Evolutionary conservation across 257 asterid species (phyloP), one percentile per base, ranked within the genome.

Genomic region (Gentiana straminea): DNA sequence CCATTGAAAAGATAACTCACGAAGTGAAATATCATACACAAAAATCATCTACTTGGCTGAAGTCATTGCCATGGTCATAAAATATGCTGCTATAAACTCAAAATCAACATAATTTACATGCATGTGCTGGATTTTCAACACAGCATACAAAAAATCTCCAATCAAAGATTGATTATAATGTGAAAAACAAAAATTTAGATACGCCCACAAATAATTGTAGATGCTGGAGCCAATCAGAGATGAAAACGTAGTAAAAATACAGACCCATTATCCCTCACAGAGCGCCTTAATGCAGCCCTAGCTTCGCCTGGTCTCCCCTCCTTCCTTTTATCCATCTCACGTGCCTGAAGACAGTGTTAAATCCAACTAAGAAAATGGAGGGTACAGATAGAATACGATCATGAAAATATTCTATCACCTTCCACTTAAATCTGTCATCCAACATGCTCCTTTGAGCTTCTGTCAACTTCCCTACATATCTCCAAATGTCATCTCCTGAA

Each of bases 381-480:
- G 49, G 58, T 52, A 51, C 49, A 55, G 36, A 32, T 6, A 68
- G 57, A 41, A 37, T 41, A 44, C 13, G 33, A 32, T 58, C 78
- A 52, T 63, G 7, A 49, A 59, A 52, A 1, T 36, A 4, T 3
- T 24, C 15, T 34, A 55, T 47, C 32, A 92, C 99, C 97, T 92
- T 92, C 95, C 97, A 89, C 81, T 88, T 92, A 71, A 92, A 92
- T 76, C 94, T 75, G 67, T 92, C 99, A 71, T 92, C 99, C 70
- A 92, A 65, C 99, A 92, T 92, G 74, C 99, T 92, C 74, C 97
- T 82, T 68, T 92, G 99, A 13, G 97, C 97, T 62, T 88, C 97
- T 3, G 94, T 83, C 67, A 92, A 82, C 80, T 81, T 92, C 65
- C 95, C 99, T 36, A 92, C 91, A 69, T 83, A 92, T 72, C 81